These are phyloP conservation scores for Penicillium corylophilum DNA, from an alignment of 2,329 filamentous ascomycete species.

Conservation along the genomic window DNA sequence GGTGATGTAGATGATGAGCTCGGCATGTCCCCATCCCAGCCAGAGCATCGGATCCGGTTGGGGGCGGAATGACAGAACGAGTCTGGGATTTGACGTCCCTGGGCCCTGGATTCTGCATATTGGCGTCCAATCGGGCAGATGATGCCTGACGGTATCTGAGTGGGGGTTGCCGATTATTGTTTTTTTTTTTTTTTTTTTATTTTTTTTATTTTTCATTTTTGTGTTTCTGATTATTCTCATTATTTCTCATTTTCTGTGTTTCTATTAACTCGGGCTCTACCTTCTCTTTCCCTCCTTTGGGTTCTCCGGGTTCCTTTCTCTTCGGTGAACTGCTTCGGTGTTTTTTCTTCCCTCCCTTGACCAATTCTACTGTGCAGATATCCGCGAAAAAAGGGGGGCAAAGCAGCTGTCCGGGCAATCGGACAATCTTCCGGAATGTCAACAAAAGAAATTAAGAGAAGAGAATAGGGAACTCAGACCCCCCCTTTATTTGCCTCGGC, in stretches of 20 bases:
- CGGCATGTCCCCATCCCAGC: constrained; percentile 20
- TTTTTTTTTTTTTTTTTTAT: background rate
- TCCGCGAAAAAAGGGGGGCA: constrained; percentile 2
- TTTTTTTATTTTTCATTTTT: background rate
- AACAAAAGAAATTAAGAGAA: background rate
- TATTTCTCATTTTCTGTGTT: background rate
- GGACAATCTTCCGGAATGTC: constrained; percentile 15
- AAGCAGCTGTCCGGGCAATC: constrained; percentile 16
- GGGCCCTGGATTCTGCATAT: constrained; percentile 8
- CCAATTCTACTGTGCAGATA: background rate
- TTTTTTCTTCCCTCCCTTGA: background rate
- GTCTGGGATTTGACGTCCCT: constrained; percentile 1
- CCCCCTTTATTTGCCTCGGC: background rate
- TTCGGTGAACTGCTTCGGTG: background rate
- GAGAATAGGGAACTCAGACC: background rate
- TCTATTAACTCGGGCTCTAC: background rate
- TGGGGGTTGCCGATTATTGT: constrained; percentile 6
- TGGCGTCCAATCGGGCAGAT: constrained; percentile 16
- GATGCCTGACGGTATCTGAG: constrained; percentile 5
- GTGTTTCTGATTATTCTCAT: background rate
- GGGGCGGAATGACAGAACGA: constrained; percentile 12
- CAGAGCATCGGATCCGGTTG: constrained; percentile 21
- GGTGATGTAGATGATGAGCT: background rate
- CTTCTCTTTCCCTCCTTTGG: background rate
- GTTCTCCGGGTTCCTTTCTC: background rate